Base-by-base conservation (phyloP, 2,329 filamentous ascomycete genomes). In the Allantophomopsis cytisporea region DNA sequence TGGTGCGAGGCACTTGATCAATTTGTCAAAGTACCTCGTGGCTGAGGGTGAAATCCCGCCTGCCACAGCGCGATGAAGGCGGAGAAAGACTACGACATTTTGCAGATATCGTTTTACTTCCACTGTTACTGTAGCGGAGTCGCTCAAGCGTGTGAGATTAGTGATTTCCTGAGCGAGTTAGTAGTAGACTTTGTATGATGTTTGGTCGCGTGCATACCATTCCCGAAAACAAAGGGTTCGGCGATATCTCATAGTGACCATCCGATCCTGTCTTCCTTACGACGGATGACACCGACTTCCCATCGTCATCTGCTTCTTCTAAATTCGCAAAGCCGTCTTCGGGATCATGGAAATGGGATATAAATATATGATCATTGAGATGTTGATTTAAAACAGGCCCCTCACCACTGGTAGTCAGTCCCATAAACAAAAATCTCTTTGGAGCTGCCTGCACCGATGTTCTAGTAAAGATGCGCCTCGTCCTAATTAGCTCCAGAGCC, bases 11-110 rank as follows among this genome's bases (percentile, higher is more conserved):
- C 77, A 80, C 49, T 68, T 73, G 40, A 76, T 66, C 35, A 94
- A 66, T 45, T 70, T 67, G 34, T 74, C 69, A 41, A 96, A 79
- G 52, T 94, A 80, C 36, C 76, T 74, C 2, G 87, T 94, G 1
- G 87, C 85, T 31, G 71, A 61, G 0, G 89, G 80, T 11, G 84
- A 81, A 38, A 94, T 73, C 33, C 87, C 85, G 12, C 80, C 75
- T 14, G 73, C 73, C 18, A 95, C 83, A 37, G 85, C 88, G 39
- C 89, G 80, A 59, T 94, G 88, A 56, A 93, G 72, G 20, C 91
- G 80, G 48, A 96, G 69, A 55, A 94, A 95, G 3, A 87, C 75
- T 38, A 89, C 65, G 31, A 96, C 75, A 59, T 96, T 89, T 66
- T 89, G 80, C 42, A 89, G 71, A 58, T 96, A 96, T 34, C 84